phyloP scores from a whole-genome alignment of 805 yeast species.

The Pichia paraexigua region DNA sequence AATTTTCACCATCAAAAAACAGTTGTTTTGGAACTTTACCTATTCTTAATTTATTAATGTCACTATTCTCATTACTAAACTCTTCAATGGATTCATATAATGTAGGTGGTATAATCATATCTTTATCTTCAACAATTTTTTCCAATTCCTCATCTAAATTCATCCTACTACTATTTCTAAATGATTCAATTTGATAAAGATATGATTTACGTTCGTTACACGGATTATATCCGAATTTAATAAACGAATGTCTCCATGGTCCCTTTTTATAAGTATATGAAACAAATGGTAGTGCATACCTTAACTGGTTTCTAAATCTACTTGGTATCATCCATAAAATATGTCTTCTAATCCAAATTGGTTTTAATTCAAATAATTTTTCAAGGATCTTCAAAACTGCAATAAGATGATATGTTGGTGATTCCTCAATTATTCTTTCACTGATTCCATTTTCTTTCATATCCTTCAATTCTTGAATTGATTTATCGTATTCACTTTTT shows the following conservation, averaged over 20 bases:
- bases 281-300: conserved; percentile 77
- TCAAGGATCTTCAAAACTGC: conserved; percentile 38
- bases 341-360: conserved; percentile 81
- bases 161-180: conserved; percentile 32
- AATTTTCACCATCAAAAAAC: conserved; percentile 60
- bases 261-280: conserved; percentile 80
- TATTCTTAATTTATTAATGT: conserved; percentile 15
- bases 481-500: conserved; percentile 33
- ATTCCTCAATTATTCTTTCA: conserved; percentile 19
- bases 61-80: conserved; percentile 18
- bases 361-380: conserved; percentile 56
- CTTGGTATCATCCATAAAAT: conserved; percentile 47
- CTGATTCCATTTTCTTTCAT: conserved; percentile 20
- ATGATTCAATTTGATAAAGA: conserved; percentile 77
- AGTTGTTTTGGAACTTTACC: conserved; percentile 37
- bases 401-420: conserved; percentile 29
- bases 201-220: conserved; percentile 44
- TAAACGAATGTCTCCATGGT: conserved; percentile 89
- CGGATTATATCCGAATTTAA: conserved; percentile 76
- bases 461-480: conserved; percentile 27
- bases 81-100: conserved; percentile 15
- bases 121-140: conserved; percentile 19
- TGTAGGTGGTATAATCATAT: conserved; percentile 21
- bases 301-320: conserved; percentile 38
- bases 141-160: conserved; percentile 18